These are phyloP conservation scores for Ziziphus jujuba DNA, from an alignment of 306 rosid genomes.

Conservation along the genomic window DNA sequence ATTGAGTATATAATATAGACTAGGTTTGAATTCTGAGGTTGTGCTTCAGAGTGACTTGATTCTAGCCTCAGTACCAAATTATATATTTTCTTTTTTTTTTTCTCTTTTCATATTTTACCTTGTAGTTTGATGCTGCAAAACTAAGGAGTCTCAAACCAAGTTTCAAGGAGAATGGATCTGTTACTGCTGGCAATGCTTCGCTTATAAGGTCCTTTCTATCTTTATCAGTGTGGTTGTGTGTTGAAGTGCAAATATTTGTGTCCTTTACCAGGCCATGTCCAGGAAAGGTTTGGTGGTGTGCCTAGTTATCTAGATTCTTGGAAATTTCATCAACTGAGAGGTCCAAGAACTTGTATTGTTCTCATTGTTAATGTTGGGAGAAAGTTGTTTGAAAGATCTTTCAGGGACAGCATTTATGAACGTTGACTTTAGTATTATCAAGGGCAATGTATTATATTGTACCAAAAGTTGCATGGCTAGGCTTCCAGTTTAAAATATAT, in stretches of 20 bases:
- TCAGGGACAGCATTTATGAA: background rate
- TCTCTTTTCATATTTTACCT: slow-evolving; percentile 15
- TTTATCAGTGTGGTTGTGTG: background rate
- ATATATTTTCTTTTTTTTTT: background rate
- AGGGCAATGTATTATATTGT: background rate
- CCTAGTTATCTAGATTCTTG: background rate
- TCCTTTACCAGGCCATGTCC: background rate
- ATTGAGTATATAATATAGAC: background rate
- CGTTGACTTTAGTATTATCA: background rate
- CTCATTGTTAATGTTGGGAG: background rate
- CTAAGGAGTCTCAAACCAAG: slow-evolving; percentile 77
- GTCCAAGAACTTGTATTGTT: background rate
- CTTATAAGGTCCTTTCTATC: slow-evolving; percentile 50
- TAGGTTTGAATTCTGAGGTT: background rate
- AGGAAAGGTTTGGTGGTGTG: background rate
- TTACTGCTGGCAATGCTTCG: slow-evolving; percentile 96
- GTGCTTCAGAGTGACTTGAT: background rate
- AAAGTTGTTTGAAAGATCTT: background rate
- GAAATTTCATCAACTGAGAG: background rate
- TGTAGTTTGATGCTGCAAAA: slow-evolving; percentile 86
- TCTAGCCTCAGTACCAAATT: background rate
- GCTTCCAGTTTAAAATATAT: background rate
- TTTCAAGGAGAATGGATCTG: slow-evolving; percentile 75
- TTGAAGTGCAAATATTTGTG: background rate
- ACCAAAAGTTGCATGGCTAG: background rate